A percentile compares a stretch with the other conserved stretches of the same genome.
phyloP scores from a whole-genome alignment of 2,329 filamentous ascomycete species.

The Botrytis elliptica region DNA sequence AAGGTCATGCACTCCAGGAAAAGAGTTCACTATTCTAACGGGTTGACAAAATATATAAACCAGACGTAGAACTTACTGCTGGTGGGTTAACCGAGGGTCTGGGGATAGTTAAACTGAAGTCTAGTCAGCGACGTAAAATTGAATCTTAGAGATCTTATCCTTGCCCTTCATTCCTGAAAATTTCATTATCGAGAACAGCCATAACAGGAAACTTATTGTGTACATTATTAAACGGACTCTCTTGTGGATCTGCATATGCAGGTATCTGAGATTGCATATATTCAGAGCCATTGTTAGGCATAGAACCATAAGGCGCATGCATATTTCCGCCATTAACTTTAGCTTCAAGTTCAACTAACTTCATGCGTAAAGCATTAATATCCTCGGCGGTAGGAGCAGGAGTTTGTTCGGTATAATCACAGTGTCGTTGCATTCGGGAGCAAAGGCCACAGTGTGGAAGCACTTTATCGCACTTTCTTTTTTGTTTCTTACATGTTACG shows the following conservation, averaged over 20 bases:
- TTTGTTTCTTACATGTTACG: slow-evolving; percentile 47
- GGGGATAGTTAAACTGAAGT: slow-evolving; percentile 41
- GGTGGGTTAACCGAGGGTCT: slow-evolving; percentile 35
- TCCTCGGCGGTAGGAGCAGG: slow-evolving; percentile 44
- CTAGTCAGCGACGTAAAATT: slow-evolving; percentile 14
- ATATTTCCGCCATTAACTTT: slow-evolving; percentile 37
- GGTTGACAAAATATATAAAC: neutral
- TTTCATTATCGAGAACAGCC: slow-evolving; percentile 46
- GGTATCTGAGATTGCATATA: slow-evolving; percentile 26
- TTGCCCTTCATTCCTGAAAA: slow-evolving; percentile 42
- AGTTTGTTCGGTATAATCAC: slow-evolving; percentile 44
- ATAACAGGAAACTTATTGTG: slow-evolving; percentile 44
- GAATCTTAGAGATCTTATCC: slow-evolving; percentile 4
- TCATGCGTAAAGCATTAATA: slow-evolving; percentile 42
- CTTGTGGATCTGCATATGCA: slow-evolving; percentile 30
- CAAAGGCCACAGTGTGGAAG: slow-evolving; percentile 51
- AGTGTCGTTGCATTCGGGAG: slow-evolving; percentile 43
- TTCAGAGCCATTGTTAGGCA: slow-evolving; percentile 23
- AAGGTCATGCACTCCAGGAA: neutral
- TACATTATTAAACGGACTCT: slow-evolving; percentile 32
- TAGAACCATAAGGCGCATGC: slow-evolving; percentile 29
- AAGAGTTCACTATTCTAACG: neutral
- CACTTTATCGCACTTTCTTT: slow-evolving; percentile 52
- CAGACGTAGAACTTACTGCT: slow-evolving; percentile 1
- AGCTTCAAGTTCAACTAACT: slow-evolving; percentile 43